Percentiles rank a stretch among this genome's conserved stretches.
Conservation (phyloP, 768 basidiomycete species). For the Russula sp. region DNA sequence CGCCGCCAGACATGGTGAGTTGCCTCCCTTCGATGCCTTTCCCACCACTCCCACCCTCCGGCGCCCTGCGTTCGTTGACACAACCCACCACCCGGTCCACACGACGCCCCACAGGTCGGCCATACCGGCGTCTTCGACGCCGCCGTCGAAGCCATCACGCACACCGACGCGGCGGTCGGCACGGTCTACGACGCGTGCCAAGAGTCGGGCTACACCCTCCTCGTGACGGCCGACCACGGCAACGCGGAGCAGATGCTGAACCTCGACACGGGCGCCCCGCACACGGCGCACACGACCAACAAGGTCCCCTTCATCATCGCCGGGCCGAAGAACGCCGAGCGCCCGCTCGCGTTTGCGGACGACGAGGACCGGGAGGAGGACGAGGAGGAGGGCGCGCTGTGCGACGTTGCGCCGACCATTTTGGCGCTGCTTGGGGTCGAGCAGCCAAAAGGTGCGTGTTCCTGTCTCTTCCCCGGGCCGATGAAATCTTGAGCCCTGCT, state of each 20-base stretch:
- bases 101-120: slow-evolving; percentile 52
- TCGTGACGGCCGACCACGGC: slow-evolving; percentile 91
- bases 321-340: slow-evolving; percentile 39
- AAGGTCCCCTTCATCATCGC: slow-evolving; percentile 88
- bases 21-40: slow-evolving; percentile 6
- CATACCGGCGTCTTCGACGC: slow-evolving; percentile 92
- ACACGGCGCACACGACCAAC: slow-evolving; percentile 90
- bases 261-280: slow-evolving; percentile 73
- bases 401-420: slow-evolving; percentile 88
- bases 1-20: slow-evolving; percentile 89
- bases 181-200: slow-evolving; percentile 83
- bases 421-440: slow-evolving; percentile 70
- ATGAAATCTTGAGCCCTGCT: not conserved
- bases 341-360: slow-evolving; percentile 47
- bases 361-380: slow-evolving; percentile 46
- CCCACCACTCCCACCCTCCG: not conserved
- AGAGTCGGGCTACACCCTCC: slow-evolving; percentile 77
- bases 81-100: not conserved
- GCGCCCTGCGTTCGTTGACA: not conserved
- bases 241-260: slow-evolving; percentile 96
- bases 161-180: slow-evolving; percentile 87
- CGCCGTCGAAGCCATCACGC: slow-evolving; percentile 78
- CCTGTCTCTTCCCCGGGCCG: not conserved
- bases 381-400: slow-evolving; percentile 69
- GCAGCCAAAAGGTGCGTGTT: slow-evolving; percentile 57